Conservation (phyloP, 2,329 filamentous ascomycete species). For the Waltergamsia citrina region DNA sequence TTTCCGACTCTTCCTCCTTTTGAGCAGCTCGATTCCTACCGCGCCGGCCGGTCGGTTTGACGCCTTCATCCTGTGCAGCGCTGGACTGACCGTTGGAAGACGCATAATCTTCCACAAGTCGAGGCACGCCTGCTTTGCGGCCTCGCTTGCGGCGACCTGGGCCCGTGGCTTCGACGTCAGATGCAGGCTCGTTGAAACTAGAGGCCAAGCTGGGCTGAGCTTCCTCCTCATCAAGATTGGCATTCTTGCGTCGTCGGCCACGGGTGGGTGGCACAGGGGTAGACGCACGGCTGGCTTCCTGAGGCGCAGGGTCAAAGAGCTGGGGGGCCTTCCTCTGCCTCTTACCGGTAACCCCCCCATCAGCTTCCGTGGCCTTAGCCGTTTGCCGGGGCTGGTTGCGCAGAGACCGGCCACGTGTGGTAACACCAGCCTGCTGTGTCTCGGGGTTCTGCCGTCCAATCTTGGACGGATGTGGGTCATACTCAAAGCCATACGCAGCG, state of each 20-base stretch:
- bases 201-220: slow-evolving; percentile 13
- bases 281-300: slow-evolving; percentile 39
- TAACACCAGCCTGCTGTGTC: slow-evolving; percentile 38
- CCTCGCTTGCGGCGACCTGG: slow-evolving; percentile 7
- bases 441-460: slow-evolving; percentile 50
- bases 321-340: slow-evolving; percentile 42
- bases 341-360: slow-evolving; percentile 37
- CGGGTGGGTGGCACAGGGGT: slow-evolving; percentile 33
- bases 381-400: slow-evolving; percentile 49
- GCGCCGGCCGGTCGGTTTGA: too few relatives aligned
- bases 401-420: slow-evolving; percentile 41
- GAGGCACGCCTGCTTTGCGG: neutral
- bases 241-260: slow-evolving; percentile 20
- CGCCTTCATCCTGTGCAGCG: too few relatives aligned
- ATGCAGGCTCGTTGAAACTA: slow-evolving; percentile 22
- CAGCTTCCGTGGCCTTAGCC: slow-evolving; percentile 47
- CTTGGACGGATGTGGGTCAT: slow-evolving; percentile 47
- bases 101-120: too few relatives aligned
- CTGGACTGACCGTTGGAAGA: too few relatives aligned
- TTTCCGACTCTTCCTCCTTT: too few relatives aligned
- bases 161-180: slow-evolving; percentile 17
- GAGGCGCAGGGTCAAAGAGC: slow-evolving; percentile 38
- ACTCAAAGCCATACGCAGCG: slow-evolving; percentile 50
- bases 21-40: too few relatives aligned
- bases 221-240: slow-evolving; percentile 17